Conservation (phyloP, 805 yeast genomes). For the Candida yuanshanica region DNA sequence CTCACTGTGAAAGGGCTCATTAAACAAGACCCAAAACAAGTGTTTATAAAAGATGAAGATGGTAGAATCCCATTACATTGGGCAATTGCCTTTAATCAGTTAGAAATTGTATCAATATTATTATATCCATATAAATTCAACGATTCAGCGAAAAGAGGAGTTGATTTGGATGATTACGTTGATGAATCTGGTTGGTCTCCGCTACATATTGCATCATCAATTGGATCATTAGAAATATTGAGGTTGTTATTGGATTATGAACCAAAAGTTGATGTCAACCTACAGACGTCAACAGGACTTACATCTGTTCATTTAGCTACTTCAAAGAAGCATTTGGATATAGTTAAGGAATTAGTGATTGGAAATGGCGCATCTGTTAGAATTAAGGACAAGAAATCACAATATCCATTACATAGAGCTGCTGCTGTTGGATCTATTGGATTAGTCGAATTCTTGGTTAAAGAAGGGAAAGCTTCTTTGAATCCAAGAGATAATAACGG, state of each 20-base stretch:
- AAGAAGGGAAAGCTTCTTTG: slow-evolving; percentile 51
- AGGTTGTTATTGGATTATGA: slow-evolving; percentile 41
- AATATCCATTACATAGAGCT: slow-evolving; percentile 75
- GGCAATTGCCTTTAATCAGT: slow-evolving; percentile 68
- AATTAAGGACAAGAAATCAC: slow-evolving; percentile 60
- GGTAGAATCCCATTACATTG: slow-evolving; percentile 81
- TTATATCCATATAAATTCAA: slow-evolving; percentile 29
- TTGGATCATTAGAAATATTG: slow-evolving; percentile 56
- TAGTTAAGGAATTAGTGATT: slow-evolving; percentile 47
- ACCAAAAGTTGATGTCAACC: slow-evolving; percentile 56
- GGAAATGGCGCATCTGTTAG: slow-evolving; percentile 52
- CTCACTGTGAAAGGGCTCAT: slow-evolving; percentile 47
- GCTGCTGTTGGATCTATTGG: slow-evolving; percentile 66
- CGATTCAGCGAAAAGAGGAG: slow-evolving; percentile 22
- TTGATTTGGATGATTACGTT: slow-evolving; percentile 59
- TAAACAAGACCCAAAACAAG: slow-evolving; percentile 37
- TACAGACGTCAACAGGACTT: slow-evolving; percentile 60
- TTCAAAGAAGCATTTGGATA: slow-evolving; percentile 54
- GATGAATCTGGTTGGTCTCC: slow-evolving; percentile 91
- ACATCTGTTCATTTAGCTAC: slow-evolving; percentile 75
- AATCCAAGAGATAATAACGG: slow-evolving; percentile 67
- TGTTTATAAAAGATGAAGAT: slow-evolving; percentile 55
- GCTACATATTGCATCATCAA: slow-evolving; percentile 72
- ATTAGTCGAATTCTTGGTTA: slow-evolving; percentile 48
- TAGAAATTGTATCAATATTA: slow-evolving; percentile 44